Base-by-base conservation (phyloP, 2,329 filamentous ascomycete species). In the Botrytis squamosa region DNA sequence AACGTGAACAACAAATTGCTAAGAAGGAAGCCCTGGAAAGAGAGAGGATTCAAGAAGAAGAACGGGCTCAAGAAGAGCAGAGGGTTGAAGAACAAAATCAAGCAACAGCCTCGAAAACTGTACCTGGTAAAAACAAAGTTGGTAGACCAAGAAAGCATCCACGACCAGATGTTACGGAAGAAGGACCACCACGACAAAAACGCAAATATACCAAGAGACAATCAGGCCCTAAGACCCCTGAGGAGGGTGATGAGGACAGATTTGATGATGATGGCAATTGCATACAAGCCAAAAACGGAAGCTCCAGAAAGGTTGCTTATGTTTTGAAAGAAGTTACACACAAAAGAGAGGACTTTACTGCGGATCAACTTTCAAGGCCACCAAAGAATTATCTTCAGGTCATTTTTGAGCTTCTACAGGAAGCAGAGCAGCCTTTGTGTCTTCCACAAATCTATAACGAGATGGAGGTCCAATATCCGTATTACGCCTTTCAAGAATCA, bases 311-410 rank as follows among this genome's bases (percentile, higher is more conserved):
- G 74, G 46, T 69, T 46, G 42, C 65, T 67, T 22, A 78, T 85
- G n/a, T 83, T 57, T 25, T 85, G 71, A 88, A 89, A 84, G 88
- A 89, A 79, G 62, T 88, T 0, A 83, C 85, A 72, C 86, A 86
- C 80, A 84, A 85, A n/a, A 84, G 86, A 74, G 78, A 77, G 38
- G 80, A 92, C 78, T 86, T 91, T 80, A 93, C 91, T 1, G 89
- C 91, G 52, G 92, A 94, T 79, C 91, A 94, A 82, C 85, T 94
- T 69, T 88, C 90, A 74, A 92, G 93, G 81, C 88, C 88, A 3
- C 82, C 82, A 0, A 82, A 84, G n/a, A 89, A 88, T 59, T 90
- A 90, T 78, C 86, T 89, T 18, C 84, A 86, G 25, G 84, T 89
- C 60, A 87, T 89, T 69, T 86, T 88, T 75, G 87, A 89, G 75